Evolutionary conservation across 2,329 filamentous ascomycete species (phyloP), one percentile per base, ranked within the genome.

Genomic region (Penicillium verrucosum): DNA sequence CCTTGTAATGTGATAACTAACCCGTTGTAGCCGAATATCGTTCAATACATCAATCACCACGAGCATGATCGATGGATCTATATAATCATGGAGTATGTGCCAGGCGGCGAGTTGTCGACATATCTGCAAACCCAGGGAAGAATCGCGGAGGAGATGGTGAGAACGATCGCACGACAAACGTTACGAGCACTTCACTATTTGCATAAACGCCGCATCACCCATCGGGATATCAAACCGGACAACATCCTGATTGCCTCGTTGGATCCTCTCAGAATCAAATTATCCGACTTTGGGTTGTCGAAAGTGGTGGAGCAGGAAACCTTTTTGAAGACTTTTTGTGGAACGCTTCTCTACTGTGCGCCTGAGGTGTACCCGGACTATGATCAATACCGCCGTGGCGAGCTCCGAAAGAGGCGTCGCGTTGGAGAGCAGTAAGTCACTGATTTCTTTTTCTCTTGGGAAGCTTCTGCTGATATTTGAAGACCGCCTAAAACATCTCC

Each of bases 201-300:
- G 9, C 94, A 99, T 73, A 80, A 82, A 51, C 88, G 89, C 66
- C 91, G 89, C 69, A 97, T 99, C 65, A 97, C 93, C 0, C 94
- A 99, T 75, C 89, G 94, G n/a, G 94, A 99, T 73, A 92, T 99
- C 69, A 99, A 99, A 71, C 94, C 94, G 0, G 94, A 99, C 78
- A 99, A 99, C 68, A 97, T 99, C 59, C 81, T 99, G 40, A 89
- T 97, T 63, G 81, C 86, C 11, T 87, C 85, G 0, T 72, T 85
- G 10, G 79, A 87, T 6, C 92, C 92, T 0, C 84, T 96, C 47
- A 80, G 84, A 14, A 88, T 97, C 65, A 97, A 99, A 74, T 80
- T 99, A 14, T 96, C 94, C 0, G 94, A 99, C 71, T 99, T 99
- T 77, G 94, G 94, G 3, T 78, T 99, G 5, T 97, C 94, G 2